Conservation (phyloP, 176 grass and related monocot species). For the Oryza coarctata region DNA sequence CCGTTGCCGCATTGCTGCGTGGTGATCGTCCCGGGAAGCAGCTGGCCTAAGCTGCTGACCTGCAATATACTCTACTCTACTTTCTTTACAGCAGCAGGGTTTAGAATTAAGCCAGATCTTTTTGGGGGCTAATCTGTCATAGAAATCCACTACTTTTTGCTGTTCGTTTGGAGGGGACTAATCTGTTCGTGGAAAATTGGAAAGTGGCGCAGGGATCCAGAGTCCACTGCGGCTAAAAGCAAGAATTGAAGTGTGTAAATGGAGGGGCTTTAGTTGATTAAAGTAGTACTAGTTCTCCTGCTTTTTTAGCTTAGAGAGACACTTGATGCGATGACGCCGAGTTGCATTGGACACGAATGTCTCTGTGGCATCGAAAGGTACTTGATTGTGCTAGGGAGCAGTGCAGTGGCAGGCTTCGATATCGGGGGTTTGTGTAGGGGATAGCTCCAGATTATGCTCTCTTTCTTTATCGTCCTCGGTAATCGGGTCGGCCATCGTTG, state of each 20-base stretch:
- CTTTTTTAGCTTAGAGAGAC: not conserved
- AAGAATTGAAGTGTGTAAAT: conserved; percentile 14
- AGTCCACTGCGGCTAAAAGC: not conserved
- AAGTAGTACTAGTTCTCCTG: not conserved
- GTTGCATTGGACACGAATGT: conserved; percentile 28
- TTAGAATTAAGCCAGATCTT: conserved; percentile 22
- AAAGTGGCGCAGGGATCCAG: conserved; percentile 12
- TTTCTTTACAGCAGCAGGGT: not conserved
- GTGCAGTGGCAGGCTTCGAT: not conserved
- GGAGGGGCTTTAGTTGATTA: not conserved
- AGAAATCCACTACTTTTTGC: conserved; percentile 12
- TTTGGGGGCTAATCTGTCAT: conserved; percentile 9
- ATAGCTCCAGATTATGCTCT: conserved; percentile 16
- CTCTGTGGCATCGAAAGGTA: conserved; percentile 10
- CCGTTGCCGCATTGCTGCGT: not conserved
- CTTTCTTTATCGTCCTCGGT: not conserved
- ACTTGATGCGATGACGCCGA: conserved; percentile 11
- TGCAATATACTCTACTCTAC: not conserved
- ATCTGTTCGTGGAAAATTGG: not conserved
- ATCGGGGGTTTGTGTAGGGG: not conserved
- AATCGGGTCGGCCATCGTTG: not conserved
- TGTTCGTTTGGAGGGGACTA: not conserved
- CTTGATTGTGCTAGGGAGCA: not conserved
- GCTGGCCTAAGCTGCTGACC: conserved; percentile 21
- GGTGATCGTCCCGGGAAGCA: not conserved